These are phyloP conservation scores for Populus ilicifolia DNA, from an alignment of 345 rosid genomes.

Conservation along the genomic window DNA sequence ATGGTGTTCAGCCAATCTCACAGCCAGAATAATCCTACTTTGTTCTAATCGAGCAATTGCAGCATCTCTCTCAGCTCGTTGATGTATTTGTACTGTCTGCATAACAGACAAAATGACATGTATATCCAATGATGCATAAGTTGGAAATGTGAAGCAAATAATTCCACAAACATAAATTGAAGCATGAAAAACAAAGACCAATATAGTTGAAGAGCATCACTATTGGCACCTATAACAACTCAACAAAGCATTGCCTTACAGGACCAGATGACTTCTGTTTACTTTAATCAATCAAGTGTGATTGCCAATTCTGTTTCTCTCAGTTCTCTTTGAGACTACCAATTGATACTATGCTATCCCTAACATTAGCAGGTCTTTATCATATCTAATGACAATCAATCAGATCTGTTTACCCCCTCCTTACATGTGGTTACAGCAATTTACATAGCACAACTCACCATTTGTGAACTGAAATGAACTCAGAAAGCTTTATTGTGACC, in stretches of 20 bases:
- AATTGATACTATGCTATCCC: neutral
- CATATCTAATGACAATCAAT: neutral
- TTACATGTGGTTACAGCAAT: neutral
- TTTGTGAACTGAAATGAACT: neutral
- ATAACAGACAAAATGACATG: slow-evolving; percentile 6
- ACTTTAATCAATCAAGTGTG: neutral
- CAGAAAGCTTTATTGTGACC: neutral
- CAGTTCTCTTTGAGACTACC: neutral
- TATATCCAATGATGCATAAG: neutral
- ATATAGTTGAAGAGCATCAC: neutral
- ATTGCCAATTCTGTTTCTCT: neutral
- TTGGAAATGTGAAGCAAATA: neutral
- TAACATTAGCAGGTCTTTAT: neutral
- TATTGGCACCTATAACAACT: neutral
- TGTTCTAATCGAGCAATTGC: slow-evolving; percentile 85
- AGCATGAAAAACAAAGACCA: slow-evolving; percentile 4
- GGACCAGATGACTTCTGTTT: neutral
- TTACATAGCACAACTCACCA: neutral
- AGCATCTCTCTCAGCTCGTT: slow-evolving; percentile 82
- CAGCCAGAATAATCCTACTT: slow-evolving; percentile 80
- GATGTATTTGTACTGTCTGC: slow-evolving; percentile 79
- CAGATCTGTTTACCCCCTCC: neutral
- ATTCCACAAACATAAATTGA: neutral
- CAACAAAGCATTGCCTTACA: neutral
- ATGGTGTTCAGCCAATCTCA: slow-evolving; percentile 77